Conservation (phyloP, 768 basidiomycete genomes). For the Lentinula raphanica region DNA sequence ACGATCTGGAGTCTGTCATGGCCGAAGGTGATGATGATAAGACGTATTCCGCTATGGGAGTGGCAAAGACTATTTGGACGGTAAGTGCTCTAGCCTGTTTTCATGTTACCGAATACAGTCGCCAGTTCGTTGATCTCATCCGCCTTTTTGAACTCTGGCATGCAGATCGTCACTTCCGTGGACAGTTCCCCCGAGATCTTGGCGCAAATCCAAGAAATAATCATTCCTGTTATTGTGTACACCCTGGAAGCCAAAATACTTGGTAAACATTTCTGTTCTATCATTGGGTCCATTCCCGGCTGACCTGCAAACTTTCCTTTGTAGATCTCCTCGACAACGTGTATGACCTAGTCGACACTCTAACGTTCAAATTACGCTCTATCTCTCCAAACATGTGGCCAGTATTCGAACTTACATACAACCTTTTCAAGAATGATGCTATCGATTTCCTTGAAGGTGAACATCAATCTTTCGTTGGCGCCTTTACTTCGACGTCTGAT, state of each 20-base stretch:
- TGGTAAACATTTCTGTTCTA: conserved; percentile 33
- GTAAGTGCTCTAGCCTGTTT: conserved; percentile 32
- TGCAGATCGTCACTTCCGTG: conserved; percentile 68
- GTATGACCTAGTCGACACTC: conserved; percentile 78
- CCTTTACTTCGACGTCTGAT: neutral
- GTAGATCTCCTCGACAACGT: conserved; percentile 83
- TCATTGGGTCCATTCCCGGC: neutral
- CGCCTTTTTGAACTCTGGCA: neutral
- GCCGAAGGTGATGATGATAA: conserved; percentile 74
- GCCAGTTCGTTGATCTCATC: neutral
- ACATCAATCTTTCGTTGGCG: conserved; percentile 12
- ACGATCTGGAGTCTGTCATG: conserved; percentile 53
- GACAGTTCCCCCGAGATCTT: conserved; percentile 72
- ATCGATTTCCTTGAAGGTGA: conserved; percentile 83
- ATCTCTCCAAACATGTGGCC: conserved; percentile 86
- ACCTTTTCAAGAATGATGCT: conserved; percentile 77
- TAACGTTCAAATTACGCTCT: conserved; percentile 74
- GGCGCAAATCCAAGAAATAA: conserved; percentile 72
- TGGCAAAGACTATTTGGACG: conserved; percentile 79
- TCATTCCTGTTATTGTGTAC: conserved; percentile 71
- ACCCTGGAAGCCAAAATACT: conserved; percentile 75
- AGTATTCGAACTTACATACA: conserved; percentile 78
- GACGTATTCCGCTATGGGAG: conserved; percentile 81
- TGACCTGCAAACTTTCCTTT: conserved; percentile 2
- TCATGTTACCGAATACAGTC: neutral